Evolutionary conservation across 768 basidiomycete genomes (phyloP), one percentile per base, ranked within the genome.

Genomic region (Hericium erinaceus): DNA sequence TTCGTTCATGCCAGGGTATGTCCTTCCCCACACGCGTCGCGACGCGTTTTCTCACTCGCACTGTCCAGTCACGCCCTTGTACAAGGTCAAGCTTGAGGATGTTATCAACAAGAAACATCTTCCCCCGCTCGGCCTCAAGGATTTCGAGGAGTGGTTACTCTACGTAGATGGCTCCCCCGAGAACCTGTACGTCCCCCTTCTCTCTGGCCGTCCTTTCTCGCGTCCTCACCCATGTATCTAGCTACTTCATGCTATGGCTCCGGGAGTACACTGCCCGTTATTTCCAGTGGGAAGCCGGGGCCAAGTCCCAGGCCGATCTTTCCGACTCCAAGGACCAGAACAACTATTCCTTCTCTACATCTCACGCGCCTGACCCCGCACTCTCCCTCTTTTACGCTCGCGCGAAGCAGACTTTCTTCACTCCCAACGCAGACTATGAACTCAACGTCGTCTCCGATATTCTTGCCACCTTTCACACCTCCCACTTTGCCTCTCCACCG

Each of bases 181-280:
- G 68, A 91, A 90, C 65, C 76, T 92, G 78, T 85, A 61, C 69
- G 80, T 72, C 6, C 16, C 57, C 22, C 18, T 9, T 52, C 8
- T 49, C 33, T 38, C 22, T 15, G 10, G 16, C 33, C 33, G 16
- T 22, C 54, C 2, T 33, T 28, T 24, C 5, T 39, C 51, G 15
- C 24, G 38, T 54, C 50, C 53, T 58, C 9, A 57, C 24, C 9
- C 59, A 33, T 15, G 58, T 26, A 60, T 6, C 64, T 18, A 85
- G 85, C 18, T 91, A 91, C 65, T 91, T 91, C 66, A 78, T 80
- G n/a, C 80, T 91, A 52, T 91, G 88, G 88, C 74, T 90, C 33
- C 81, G 80, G 60, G 89, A 90, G 62, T 59, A 90, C 81, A 4
- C 88, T 88, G 59, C 88, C 78, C 39, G 89, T 61, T 52, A 85